Base-by-base conservation (phyloP, 371 early-diverging fungal genomes). In the Mortierella sp. region DNA sequence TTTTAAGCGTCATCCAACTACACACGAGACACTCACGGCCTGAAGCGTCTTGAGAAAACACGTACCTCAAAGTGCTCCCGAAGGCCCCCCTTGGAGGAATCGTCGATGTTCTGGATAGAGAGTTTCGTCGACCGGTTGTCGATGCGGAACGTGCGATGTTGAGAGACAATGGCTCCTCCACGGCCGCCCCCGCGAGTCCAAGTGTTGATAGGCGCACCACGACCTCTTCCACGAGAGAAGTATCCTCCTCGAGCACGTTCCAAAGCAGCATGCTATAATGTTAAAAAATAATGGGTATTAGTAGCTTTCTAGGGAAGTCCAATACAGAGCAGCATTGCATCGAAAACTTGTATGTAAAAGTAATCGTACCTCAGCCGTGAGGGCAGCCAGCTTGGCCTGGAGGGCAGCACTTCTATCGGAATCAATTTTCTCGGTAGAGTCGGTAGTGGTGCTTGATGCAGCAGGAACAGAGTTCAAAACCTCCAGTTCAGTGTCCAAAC, bases 101-200 rank as follows among this genome's bases (percentile, higher is more conserved):
- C 78, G 34, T 92, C 90, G 9, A 92, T 83, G 50, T 91, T 89
- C 43, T 90, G 90, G 26, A 95, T 87, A 50, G 90, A 74, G 46
- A 96, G 72, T 79, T 92, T 94, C 11, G 93, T 93, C 3, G 95
- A 90, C 16, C 96, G 91, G 70, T 95, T 93, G 82, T 96, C 96
- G 50, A 96, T 76, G 59, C 81, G 88, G 69, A 88, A 90, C 4
- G 90, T 83, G 11, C 89, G 82, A 37, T 85, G 67, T 10, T 75
- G 76, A 40, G 85, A 80, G 34, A 69, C 72, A 44, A 64, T 73
- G 9, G 77, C 75, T 46, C 77, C 83, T 21, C 79, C 77, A 44
- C 77, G 59, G 26, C 51, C 80, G 10, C 81, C 81, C 13, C 85
- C 81, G 21, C 81, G 81, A 10, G 81, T 76, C 85, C 84, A 84